Base-by-base conservation (phyloP, 176 grass and related monocot species). In the Carex cristatella region DNA sequence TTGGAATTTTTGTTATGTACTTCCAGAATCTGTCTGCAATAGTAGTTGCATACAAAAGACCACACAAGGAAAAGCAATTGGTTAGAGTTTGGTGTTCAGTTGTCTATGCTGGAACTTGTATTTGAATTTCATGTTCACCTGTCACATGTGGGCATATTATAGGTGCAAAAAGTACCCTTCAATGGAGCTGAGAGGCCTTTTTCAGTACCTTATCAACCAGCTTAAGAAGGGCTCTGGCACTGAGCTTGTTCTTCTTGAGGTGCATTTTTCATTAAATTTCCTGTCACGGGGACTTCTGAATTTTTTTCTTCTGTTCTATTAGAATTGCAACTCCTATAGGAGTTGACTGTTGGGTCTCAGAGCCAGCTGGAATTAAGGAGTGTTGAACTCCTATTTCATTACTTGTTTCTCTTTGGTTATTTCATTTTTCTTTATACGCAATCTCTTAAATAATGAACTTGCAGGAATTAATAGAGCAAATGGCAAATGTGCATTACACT, bases 391-490 rank as follows among this genome's bases (percentile, higher is more conserved):
- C 28, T 35, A 79, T 57, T 28, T 79, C 51, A 58, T 35, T 16
- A 18, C 6, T 76, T 76, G 27, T 76, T 77, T 77, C 74, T 58
- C 74, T 56, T 78, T 35, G 38, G 69, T 42, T 7, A 38, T 71
- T 44, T 71, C 69, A 46, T 35, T 71, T 71, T 44, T 71, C 18
- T 7, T 57, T 35, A 27, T 35, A 79, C 5, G 2, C 74, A 33
- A 79, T 79, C 74, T 79, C 51, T 10, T 12, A 58, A 79, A 63
- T 13, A 61, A 83, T 68, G 58, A 77, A 73, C 18, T 77, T 91
- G 65, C 89, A 98, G 96, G 93, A 99, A 66, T 89, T 99, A 81
- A 94, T 99, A 91, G 93, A 99, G 86, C 93, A 99, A 92, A 99
- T 99, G 97, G 97, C 97, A 35, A 99, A 96, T 89, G 94, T 99